Percentiles rank a stretch among this genome's conserved stretches.
These are phyloP conservation scores for Dysphania ambrosioides DNA, from an alignment of 148 eudicot genomes.

Conservation along the genomic window DNA sequence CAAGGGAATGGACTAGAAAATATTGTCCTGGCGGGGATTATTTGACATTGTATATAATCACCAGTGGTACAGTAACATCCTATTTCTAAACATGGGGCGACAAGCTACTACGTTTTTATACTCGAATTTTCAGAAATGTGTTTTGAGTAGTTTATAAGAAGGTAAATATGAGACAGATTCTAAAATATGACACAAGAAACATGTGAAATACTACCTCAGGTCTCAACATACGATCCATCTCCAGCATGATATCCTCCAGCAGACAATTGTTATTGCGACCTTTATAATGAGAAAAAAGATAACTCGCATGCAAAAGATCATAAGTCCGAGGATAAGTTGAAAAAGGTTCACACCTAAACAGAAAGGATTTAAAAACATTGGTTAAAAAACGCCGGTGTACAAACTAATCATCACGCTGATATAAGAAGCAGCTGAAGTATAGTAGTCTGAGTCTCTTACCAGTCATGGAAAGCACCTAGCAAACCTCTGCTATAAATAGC, in stretches of 20 bases:
- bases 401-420: not conserved
- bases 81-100: not conserved
- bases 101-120: too few relatives aligned
- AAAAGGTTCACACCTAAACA: slow-evolving; percentile 85
- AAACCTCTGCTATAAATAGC: slow-evolving; percentile 81
- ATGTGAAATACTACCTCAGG: slow-evolving; percentile 60
- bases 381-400: not conserved
- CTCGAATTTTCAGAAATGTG: not conserved
- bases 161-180: not conserved
- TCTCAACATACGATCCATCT: slow-evolving; percentile 85
- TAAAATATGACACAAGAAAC: not conserved
- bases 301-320: slow-evolving; percentile 80
- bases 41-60: too few relatives aligned
- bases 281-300: slow-evolving; percentile 72
- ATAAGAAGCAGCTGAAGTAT: slow-evolving; percentile 7
- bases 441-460: slow-evolving; percentile 47
- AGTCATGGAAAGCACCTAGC: slow-evolving; percentile 86
- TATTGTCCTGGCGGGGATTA: too few relatives aligned
- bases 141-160: not conserved
- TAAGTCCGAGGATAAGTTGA: slow-evolving; percentile 96
- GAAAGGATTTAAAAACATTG: slow-evolving; percentile 1
- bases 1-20: too few relatives aligned
- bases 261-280: slow-evolving; percentile 58
- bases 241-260: slow-evolving; percentile 86
- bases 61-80: too few relatives aligned